phyloP scores from a whole-genome alignment of 2,329 filamentous ascomycete species.

The Aspergillus aculeatinus region DNA sequence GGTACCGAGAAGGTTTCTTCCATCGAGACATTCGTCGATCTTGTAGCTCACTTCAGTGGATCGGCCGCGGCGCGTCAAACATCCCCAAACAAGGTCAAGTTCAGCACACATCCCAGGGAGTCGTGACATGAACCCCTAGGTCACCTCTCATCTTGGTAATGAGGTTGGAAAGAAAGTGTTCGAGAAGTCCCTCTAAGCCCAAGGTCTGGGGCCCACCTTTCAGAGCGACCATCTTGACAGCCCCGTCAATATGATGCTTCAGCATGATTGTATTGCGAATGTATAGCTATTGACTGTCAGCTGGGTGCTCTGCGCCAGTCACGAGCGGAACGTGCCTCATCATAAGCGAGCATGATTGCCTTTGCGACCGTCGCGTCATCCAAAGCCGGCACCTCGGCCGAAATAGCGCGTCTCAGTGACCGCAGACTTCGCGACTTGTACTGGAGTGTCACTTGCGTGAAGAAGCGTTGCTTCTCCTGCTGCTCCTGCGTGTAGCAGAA shows the following conservation, averaged over 20 bases:
- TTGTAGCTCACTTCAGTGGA: too few species aligned
- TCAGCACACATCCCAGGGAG: conserved; percentile 1
- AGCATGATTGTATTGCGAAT: not conserved
- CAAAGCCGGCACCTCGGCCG: conserved; percentile 11
- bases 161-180: conserved; percentile 7
- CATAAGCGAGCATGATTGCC: conserved; percentile 25
- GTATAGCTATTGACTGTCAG: not conserved
- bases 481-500: conserved; percentile 3
- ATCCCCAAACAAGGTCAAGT: not conserved
- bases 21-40: too few species aligned
- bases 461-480: not conserved
- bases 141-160: conserved; percentile 3
- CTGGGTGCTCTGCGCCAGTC: accelerated
- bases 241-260: conserved; percentile 8
- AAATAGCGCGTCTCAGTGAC: conserved; percentile 4
- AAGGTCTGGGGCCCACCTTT: conserved; percentile 11
- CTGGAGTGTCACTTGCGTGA: conserved; percentile 3
- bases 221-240: conserved; percentile 6
- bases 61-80: not conserved
- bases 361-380: conserved; percentile 19
- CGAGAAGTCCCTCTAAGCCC: conserved; percentile 9
- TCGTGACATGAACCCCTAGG: not conserved
- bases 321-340: conserved; percentile 11
- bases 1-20: too few species aligned
- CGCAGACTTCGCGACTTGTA: conserved; percentile 8